Evolutionary conservation across 108 stramenopile genomes (phyloP).

Genomic region (Pelagomonas calceolata): DNA sequence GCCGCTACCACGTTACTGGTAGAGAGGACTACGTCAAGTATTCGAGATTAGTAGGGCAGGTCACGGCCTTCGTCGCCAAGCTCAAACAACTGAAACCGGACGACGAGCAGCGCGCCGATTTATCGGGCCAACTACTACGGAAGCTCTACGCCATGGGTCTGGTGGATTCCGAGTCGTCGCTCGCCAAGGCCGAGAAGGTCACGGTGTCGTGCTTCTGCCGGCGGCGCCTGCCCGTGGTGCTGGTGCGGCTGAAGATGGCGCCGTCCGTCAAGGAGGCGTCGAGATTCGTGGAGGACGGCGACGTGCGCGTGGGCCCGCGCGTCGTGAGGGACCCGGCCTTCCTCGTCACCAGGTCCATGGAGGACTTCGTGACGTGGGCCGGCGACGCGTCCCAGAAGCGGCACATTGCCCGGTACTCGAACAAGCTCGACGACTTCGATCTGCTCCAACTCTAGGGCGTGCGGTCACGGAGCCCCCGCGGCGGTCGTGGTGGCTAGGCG

Average conservation of each 20-base stretch:
- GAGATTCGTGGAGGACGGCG: conserved; percentile 90
- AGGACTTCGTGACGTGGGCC: conserved; percentile 99
- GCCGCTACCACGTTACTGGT: conserved; percentile 86
- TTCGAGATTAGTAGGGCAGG: conserved; percentile 74
- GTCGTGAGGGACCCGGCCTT: conserved; percentile 94
- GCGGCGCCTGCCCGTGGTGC: conserved; percentile 90
- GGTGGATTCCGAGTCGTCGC: conserved; percentile 64
- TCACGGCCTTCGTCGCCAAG: conserved; percentile 76
- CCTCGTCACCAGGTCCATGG: conserved; percentile 81
- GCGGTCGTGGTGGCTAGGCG: too few species aligned
- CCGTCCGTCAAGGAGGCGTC: conserved; percentile 82
- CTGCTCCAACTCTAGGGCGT: conserved; percentile 73
- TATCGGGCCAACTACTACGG: conserved; percentile 86
- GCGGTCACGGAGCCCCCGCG: too few species aligned
- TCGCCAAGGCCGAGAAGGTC: conserved; percentile 80
- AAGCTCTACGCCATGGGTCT: conserved; percentile 83
- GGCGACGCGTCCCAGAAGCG: conserved; percentile 75
- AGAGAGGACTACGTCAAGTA: conserved; percentile 91
- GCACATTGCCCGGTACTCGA: conserved; percentile 67
- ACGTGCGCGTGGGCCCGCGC: conserved; percentile 95
- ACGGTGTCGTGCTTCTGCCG: conserved; percentile 85
- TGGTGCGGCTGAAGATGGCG: conserved; percentile 95
- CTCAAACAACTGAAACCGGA: conserved; percentile 70
- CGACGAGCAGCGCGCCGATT: conserved; percentile 86
- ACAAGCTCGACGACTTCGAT: conserved; percentile 98